Percentiles rank a stretch among this genome's conserved stretches.
Evolutionary conservation across 192 early-diverging fungal species (phyloP).

Genomic region (Coemansia sp.): DNA sequence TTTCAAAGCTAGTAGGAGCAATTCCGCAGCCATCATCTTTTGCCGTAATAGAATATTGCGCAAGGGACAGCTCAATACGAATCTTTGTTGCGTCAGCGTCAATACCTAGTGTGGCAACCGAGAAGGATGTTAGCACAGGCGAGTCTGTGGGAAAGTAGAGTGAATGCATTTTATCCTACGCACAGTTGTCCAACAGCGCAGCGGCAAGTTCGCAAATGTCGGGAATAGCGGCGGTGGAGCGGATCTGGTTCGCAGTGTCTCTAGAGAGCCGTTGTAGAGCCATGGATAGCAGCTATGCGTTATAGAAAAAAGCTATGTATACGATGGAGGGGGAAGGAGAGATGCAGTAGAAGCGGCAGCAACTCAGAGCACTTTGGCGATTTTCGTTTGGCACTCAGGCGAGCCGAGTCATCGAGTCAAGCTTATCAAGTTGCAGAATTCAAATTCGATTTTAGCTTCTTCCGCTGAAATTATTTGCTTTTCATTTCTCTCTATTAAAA

Average conservation of each 20-base stretch:
- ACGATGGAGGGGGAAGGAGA: background rate
- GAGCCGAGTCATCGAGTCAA: background rate
- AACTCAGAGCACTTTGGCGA: too few relatives aligned
- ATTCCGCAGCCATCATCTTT: constrained; percentile 46
- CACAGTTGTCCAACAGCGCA: constrained; percentile 43
- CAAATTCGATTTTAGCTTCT: background rate
- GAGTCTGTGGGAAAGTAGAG: background rate
- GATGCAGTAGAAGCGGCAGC: background rate
- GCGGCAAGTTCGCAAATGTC: constrained; percentile 26
- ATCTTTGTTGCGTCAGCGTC: constrained; percentile 36
- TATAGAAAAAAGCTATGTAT: background rate
- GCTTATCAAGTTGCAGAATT: background rate
- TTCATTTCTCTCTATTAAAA: background rate
- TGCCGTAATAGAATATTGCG: constrained; percentile 12
- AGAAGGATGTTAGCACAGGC: background rate
- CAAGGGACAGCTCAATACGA: constrained; percentile 17
- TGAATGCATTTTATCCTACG: background rate
- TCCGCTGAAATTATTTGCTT: background rate
- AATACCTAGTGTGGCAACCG: constrained; percentile 20
- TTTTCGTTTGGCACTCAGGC: background rate
- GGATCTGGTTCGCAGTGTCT: constrained; percentile 13
- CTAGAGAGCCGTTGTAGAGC: constrained; percentile 11
- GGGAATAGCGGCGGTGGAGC: constrained; percentile 23
- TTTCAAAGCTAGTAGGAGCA: background rate
- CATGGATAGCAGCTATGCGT: background rate